Conservation (phyloP, 345 rosid species). For the Rubroshorea leprosula region DNA sequence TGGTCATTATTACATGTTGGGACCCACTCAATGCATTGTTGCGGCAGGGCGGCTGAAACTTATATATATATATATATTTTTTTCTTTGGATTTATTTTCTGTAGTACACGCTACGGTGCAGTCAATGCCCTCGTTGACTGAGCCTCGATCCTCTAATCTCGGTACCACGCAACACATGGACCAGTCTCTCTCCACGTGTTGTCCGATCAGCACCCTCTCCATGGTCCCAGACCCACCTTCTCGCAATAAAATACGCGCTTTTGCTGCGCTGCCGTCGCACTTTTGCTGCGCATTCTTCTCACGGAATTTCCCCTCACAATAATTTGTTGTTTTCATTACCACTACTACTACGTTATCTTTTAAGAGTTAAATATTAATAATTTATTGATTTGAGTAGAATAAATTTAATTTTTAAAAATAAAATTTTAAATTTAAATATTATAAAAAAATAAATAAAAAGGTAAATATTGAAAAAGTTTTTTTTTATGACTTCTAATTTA, state of each 20-base stretch:
- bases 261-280: not conserved
- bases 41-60: conserved; percentile 18
- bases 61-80: too few species aligned
- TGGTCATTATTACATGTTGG: not conserved
- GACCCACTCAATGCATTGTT: conserved; percentile 1
- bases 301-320: not conserved
- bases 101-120: not conserved
- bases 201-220: not conserved
- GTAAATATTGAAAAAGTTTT: too few species aligned
- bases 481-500: too few species aligned
- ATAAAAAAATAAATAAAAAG: too few species aligned
- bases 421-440: too few species aligned
- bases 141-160: conserved; percentile 3
- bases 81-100: not conserved
- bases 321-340: too few species aligned
- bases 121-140: conserved; percentile 27
- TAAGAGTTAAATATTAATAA: too few species aligned
- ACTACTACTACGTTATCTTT: not conserved
- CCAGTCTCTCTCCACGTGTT: not conserved
- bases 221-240: not conserved
- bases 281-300: not conserved
- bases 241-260: not conserved
- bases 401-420: too few species aligned
- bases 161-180: not conserved
- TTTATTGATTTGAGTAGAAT: too few species aligned